Conservation (phyloP, 441 rosid genomes). For the Hura crepitans region DNA sequence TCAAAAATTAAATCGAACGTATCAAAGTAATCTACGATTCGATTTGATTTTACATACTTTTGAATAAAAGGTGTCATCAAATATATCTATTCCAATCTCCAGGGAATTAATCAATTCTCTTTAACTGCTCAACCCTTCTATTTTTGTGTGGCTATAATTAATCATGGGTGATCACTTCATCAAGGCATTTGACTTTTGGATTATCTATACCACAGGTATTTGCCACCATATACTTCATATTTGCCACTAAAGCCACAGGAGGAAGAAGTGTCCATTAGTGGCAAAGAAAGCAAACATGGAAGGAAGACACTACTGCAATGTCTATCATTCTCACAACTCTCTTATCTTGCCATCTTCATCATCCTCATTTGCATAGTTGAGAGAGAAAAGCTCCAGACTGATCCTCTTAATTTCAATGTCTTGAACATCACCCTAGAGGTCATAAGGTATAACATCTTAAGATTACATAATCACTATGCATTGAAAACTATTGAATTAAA, state of each 20-base stretch:
- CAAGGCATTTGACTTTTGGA: no score
- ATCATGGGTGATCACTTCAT: no score
- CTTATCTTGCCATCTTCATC: conserved; percentile 32
- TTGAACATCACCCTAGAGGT: conserved; percentile 40
- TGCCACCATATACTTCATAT: conserved; percentile 37
- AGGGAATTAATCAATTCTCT: no score
- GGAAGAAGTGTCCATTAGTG: background rate
- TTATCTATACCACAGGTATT: conserved; percentile 30
- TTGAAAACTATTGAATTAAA: no score
- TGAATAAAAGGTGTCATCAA: no score
- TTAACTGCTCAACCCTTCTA: no score
- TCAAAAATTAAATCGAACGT: no score
- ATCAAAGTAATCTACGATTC: no score
- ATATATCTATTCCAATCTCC: no score
- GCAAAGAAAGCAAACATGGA: background rate
- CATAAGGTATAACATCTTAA: conserved; percentile 39
- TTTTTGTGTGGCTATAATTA: no score
- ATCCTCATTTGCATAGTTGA: conserved; percentile 42
- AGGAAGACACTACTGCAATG: conserved; percentile 11
- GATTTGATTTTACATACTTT: no score
- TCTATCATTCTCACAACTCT: conserved; percentile 32
- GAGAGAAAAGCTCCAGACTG: conserved; percentile 29
- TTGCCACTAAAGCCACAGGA: conserved; percentile 16
- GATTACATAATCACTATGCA: no score
- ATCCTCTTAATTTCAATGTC: conserved; percentile 46